These are phyloP conservation scores for Suillus cothurnatus DNA, from an alignment of 768 basidiomycete genomes.

Conservation along the genomic window DNA sequence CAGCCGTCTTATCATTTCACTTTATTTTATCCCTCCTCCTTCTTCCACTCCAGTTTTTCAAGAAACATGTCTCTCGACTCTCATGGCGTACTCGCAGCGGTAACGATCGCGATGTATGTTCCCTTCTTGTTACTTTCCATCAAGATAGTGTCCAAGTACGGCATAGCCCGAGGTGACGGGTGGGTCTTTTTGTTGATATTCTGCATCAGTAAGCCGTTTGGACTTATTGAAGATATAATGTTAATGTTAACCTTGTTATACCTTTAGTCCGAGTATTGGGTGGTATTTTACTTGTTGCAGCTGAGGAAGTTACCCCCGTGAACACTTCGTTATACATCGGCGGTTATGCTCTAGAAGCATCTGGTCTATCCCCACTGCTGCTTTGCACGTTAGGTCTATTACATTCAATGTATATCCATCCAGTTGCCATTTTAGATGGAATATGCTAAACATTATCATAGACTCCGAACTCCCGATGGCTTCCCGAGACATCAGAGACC, in stretches of 20 bases:
- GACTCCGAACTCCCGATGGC: slow-evolving; percentile 32
- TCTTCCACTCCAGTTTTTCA: slow-evolving; percentile 2
- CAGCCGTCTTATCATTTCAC: background rate
- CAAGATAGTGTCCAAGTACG: slow-evolving; percentile 53
- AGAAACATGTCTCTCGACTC: slow-evolving; percentile 38
- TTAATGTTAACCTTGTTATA: slow-evolving; percentile 12
- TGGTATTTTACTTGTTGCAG: slow-evolving; percentile 59
- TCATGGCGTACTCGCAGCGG: slow-evolving; percentile 57
- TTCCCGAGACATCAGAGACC: slow-evolving; percentile 7
- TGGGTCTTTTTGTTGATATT: slow-evolving; percentile 72
- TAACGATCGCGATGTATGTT: slow-evolving; percentile 59
- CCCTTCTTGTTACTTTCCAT: slow-evolving; percentile 53
- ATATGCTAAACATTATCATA: slow-evolving; percentile 16
- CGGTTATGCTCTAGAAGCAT: slow-evolving; percentile 45
- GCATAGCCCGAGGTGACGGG: slow-evolving; percentile 58
- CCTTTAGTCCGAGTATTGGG: slow-evolving; percentile 56
- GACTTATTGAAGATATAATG: background rate
- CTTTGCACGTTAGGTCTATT: slow-evolving; percentile 40
- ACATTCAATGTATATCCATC: slow-evolving; percentile 34
- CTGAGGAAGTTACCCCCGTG: slow-evolving; percentile 42
- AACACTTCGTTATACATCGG: slow-evolving; percentile 52
- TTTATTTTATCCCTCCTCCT: slow-evolving; percentile 1
- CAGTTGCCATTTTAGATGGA: background rate
- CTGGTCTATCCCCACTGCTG: slow-evolving; percentile 42
- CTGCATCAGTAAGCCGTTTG: slow-evolving; percentile 47